Evolutionary conservation across 805 yeast species (phyloP).

Genomic region (Candida taoyuanica): DNA sequence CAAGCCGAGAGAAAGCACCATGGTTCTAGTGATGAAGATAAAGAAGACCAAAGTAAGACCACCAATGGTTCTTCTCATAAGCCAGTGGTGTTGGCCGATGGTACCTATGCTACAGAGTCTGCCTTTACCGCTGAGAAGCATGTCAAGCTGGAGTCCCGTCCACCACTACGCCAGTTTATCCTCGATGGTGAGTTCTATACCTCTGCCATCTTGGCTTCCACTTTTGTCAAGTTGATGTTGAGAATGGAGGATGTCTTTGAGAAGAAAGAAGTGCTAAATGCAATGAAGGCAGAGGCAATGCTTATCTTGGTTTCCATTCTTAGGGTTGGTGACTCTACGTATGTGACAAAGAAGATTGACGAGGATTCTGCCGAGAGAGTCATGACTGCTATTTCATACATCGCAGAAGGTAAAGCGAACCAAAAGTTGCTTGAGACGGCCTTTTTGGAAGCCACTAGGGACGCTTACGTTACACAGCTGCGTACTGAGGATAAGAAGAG

Average conservation of each 20-base stretch:
- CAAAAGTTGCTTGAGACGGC: slow-evolving; percentile 49
- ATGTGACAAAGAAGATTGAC: slow-evolving; percentile 73
- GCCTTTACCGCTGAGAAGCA: slow-evolving; percentile 57
- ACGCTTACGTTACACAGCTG: slow-evolving; percentile 74
- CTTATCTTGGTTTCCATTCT: slow-evolving; percentile 87
- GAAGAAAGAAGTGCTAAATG: slow-evolving; percentile 61
- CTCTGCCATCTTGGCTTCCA: slow-evolving; percentile 80
- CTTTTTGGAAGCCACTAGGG: slow-evolving; percentile 82
- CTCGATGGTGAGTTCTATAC: slow-evolving; percentile 87
- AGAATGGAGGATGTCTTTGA: slow-evolving; percentile 59
- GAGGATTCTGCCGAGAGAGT: slow-evolving; percentile 97
- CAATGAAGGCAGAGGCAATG: slow-evolving; percentile 91
- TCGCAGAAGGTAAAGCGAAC: slow-evolving; percentile 57
- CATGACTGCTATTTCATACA: slow-evolving; percentile 75
- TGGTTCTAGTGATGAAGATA: slow-evolving; percentile 33
- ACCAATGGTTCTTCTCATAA: slow-evolving; percentile 39
- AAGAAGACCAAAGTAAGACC: slow-evolving; percentile 22
- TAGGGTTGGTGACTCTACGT: slow-evolving; percentile 75
- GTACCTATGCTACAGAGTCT: slow-evolving; percentile 95
- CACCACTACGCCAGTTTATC: slow-evolving; percentile 78
- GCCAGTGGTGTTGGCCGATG: slow-evolving; percentile 94
- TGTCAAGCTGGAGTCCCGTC: slow-evolving; percentile 37
- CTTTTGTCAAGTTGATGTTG: slow-evolving; percentile 82
- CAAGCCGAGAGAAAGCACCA: slow-evolving; percentile 57
- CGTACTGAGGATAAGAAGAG: slow-evolving; percentile 54